phyloP scores from a whole-genome alignment of 139 green algal genomes.

The Picochlorum sp. region DNA sequence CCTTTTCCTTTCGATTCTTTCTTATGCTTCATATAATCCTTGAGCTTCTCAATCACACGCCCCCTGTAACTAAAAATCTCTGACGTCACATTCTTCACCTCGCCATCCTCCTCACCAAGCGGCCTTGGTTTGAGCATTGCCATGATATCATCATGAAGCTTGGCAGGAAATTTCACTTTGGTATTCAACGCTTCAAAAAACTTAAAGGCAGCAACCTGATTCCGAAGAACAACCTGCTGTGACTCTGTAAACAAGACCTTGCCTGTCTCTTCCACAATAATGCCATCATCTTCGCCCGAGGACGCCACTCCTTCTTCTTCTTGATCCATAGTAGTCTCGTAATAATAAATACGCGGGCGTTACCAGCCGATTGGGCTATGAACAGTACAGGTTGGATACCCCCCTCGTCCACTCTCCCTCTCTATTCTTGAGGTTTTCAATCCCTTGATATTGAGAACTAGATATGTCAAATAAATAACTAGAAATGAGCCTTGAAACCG shows the following conservation, averaged over 20 bases:
- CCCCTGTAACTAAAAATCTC: not conserved
- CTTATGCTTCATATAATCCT: not conserved
- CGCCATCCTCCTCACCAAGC: not conserved
- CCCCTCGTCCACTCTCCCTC: too few relatives aligned
- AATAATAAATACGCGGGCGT: too few relatives aligned
- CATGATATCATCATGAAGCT: constrained; percentile 14
- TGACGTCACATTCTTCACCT: constrained; percentile 1
- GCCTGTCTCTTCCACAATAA: too few relatives aligned
- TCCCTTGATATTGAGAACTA: too few relatives aligned
- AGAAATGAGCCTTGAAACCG: too few relatives aligned
- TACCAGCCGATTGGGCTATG: too few relatives aligned
- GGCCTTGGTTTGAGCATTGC: not conserved
- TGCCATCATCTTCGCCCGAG: too few relatives aligned
- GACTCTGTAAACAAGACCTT: constrained; percentile 19
- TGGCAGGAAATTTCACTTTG: constrained; percentile 5
- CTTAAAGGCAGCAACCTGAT: constrained; percentile 49
- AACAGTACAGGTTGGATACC: too few relatives aligned
- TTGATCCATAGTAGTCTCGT: too few relatives aligned
- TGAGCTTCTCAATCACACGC: not conserved
- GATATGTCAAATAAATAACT: too few relatives aligned
- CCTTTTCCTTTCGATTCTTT: not conserved
- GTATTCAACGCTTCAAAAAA: constrained; percentile 21
- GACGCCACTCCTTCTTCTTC: too few relatives aligned
- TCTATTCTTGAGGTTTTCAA: too few relatives aligned
- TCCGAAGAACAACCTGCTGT: constrained; percentile 35